Conservation (phyloP, 805 yeast species). For the Cyberlindnera euphorbiiphila region DNA sequence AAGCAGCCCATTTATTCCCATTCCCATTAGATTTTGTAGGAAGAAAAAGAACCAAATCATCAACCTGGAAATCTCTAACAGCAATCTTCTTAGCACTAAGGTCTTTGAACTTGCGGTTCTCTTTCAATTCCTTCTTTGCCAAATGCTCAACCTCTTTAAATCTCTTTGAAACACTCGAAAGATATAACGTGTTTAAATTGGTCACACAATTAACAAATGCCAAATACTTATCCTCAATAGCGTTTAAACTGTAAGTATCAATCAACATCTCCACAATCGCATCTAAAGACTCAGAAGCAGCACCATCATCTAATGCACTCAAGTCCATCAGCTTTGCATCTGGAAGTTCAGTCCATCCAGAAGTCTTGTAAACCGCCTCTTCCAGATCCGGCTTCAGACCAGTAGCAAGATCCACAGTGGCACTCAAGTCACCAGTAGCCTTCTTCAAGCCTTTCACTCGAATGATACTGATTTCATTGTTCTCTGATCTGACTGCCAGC, state of each 20-base stretch:
- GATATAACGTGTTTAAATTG: conserved; percentile 29
- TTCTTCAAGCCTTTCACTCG: conserved; percentile 78
- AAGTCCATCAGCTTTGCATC: conserved; percentile 18
- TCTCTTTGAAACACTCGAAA: conserved; percentile 57
- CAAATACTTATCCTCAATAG: conserved; percentile 26
- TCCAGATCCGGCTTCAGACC: conserved; percentile 37
- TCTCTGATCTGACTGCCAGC: conserved; percentile 46
- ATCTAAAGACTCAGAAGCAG: conserved; percentile 18
- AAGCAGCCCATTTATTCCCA: conserved; percentile 73
- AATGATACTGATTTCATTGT: conserved; percentile 38
- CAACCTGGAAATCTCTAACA: conserved; percentile 59
- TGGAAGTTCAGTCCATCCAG: conserved; percentile 47
- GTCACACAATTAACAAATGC: conserved; percentile 24
- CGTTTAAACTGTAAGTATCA: conserved; percentile 21
- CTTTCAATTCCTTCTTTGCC: conserved; percentile 81
- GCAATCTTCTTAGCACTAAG: conserved; percentile 55
- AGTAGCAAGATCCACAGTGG: conserved; percentile 35
- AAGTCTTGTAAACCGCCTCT: conserved; percentile 33
- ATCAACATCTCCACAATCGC: conserved; percentile 16
- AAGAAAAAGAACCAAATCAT: conserved; percentile 79
- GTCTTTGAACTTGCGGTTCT: conserved; percentile 48
- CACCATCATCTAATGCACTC: conserved; percentile 5
- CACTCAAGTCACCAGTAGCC: conserved; percentile 34
- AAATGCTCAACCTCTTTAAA: conserved; percentile 86
- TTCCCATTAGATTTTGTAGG: conserved; percentile 48